A percentile compares a stretch with the other conserved stretches of the same genome.
These are phyloP conservation scores for Apiospora arundinis DNA, from an alignment of 2,329 filamentous ascomycete genomes.

Conservation along the genomic window DNA sequence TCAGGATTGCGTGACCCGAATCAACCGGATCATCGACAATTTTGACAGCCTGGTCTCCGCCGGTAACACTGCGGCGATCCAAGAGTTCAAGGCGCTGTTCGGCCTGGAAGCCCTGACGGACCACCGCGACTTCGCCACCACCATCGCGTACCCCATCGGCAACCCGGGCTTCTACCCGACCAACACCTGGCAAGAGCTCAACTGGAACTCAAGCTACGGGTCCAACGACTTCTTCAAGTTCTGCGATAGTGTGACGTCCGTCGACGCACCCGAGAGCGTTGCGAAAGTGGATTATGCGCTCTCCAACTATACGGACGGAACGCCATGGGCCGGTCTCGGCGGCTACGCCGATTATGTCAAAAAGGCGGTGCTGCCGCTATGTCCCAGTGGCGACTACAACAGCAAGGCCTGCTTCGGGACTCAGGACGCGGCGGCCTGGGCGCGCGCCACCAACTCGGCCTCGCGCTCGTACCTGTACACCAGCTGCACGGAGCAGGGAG, in stretches of 20 bases:
- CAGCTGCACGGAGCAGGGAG: constrained; percentile 54
- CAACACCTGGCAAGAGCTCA: constrained; percentile 60
- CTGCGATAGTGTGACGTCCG: constrained; percentile 57
- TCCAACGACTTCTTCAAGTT: constrained; percentile 57
- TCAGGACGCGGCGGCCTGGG: constrained; percentile 49
- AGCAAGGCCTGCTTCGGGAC: constrained; percentile 52
- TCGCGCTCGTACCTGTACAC: constrained; percentile 56
- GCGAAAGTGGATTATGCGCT: constrained; percentile 52
- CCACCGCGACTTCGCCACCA: constrained; percentile 53
- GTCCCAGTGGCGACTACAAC: constrained; percentile 47
- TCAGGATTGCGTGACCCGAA: constrained; percentile 54
- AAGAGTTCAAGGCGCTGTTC: constrained; percentile 54
- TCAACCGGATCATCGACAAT: constrained; percentile 56
- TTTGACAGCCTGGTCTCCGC: constrained; percentile 52
- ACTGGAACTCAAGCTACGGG: constrained; percentile 50
- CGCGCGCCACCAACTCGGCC: constrained; percentile 47
- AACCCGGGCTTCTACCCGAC: constrained; percentile 56
- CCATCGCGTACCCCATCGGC: constrained; percentile 54
- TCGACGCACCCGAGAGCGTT: constrained; percentile 49
- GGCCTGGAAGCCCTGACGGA: constrained; percentile 52
- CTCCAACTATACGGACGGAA: constrained; percentile 54
- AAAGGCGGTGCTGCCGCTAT: constrained; percentile 49
- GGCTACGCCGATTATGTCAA: constrained; percentile 60
- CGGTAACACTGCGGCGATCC: constrained; percentile 49
- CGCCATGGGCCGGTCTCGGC: constrained; percentile 57